Base-by-base conservation (phyloP, 306 rosid genomes). In the Mucuna pruriens region DNA sequence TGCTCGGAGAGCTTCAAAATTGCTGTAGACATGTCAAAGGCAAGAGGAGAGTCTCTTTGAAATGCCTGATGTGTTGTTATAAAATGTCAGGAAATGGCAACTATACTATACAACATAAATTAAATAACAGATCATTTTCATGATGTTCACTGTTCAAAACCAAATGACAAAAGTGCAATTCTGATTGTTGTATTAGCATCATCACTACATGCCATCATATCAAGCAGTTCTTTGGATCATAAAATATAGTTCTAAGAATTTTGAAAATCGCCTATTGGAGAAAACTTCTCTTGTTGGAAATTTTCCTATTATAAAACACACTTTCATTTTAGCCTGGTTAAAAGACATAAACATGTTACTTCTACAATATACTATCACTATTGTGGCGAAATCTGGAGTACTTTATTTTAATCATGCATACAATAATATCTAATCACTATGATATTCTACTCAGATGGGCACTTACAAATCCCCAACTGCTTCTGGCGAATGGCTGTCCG, bases 401-500 rank as follows among this genome's bases (percentile, higher is more conserved):
- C 71, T 46, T 79, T 42, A 12, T 52, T 74, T 7, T 55, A 29
- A 57, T 33, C n/a, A 71, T 52, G 75, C 29, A 68, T 38, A 46
- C 48, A 29, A 19, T 45, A 44, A 65, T 42, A 42, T 54, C n/a
- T 49, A 49, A 42, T 81, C 46, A 70, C 20, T 71, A 29, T 69
- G 33, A 79, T 75, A 9, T 60, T 36, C 61, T 55, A 36, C 76
- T 72, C 60, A 83, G 75, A 86, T 62, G 23, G 42, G 36, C 71
- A 92, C 99, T 95, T 90, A 95, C 99, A 86, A 95, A 95, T 82
- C 99, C 99, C 99, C 99, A 95, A 75, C 97, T 89, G 76, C 94
- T 81, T 91, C 78, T 88, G 82, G 99, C 83, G 79, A 95, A 95
- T 36, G 96, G 77, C 84, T 87, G 98, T 51, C 99, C 99, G 13